phyloP scores from a whole-genome alignment of 441 rosid species.

The Adansonia rubrostipa region DNA sequence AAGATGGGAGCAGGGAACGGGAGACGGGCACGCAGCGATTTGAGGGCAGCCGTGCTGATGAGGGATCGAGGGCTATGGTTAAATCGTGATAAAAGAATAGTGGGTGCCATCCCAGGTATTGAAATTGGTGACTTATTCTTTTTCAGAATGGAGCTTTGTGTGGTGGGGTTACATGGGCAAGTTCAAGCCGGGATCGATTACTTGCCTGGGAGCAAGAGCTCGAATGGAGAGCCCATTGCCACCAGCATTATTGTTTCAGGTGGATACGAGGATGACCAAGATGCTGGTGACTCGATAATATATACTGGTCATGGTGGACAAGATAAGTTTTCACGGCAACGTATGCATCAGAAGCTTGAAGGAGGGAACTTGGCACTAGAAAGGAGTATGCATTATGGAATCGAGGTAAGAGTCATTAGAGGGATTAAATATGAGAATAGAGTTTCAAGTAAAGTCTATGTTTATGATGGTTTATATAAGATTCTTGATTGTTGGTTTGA shows the following conservation, averaged over 20 bases:
- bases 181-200: slow-evolving; percentile 86
- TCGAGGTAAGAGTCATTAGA: slow-evolving; percentile 86
- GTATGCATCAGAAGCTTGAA: slow-evolving; percentile 72
- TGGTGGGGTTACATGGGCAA: slow-evolving; percentile 80
- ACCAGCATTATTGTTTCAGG: slow-evolving; percentile 82
- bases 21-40: slow-evolving; percentile 62
- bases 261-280: slow-evolving; percentile 90
- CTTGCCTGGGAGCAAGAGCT: slow-evolving; percentile 60
- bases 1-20: slow-evolving; percentile 34
- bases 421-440: slow-evolving; percentile 70
- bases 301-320: slow-evolving; percentile 94
- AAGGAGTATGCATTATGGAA: slow-evolving; percentile 85
- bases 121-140: slow-evolving; percentile 77
- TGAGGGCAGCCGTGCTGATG: slow-evolving; percentile 70
- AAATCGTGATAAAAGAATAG: slow-evolving; percentile 67
- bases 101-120: slow-evolving; percentile 79
- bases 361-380: slow-evolving; percentile 90
- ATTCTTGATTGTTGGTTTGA: slow-evolving; percentile 89
- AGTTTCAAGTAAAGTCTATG: slow-evolving; percentile 65
- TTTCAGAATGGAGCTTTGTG: slow-evolving; percentile 72
- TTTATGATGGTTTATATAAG: slow-evolving; percentile 78
- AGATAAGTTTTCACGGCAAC: slow-evolving; percentile 62
- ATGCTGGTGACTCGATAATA: slow-evolving; percentile 61
- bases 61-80: slow-evolving; percentile 63
- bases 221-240: slow-evolving; percentile 78